Conservation (phyloP, 1,139 yeast species). For the Geotrichum fermentans region DNA sequence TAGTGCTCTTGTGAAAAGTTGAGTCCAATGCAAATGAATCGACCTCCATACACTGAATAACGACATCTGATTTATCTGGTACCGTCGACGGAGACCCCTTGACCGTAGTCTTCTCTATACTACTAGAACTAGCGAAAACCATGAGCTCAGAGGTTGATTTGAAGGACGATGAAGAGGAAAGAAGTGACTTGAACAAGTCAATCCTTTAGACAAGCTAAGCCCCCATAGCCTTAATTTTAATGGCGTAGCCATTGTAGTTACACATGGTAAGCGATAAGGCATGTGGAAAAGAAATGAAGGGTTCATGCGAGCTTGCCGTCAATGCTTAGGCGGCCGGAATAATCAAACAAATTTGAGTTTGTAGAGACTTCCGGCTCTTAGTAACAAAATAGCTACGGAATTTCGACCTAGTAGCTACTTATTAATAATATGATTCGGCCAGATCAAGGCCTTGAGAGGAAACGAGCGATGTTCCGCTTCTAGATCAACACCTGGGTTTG, state of each 20-base stretch:
- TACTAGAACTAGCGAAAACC: not conserved
- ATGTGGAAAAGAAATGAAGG: not conserved
- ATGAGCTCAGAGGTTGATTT: not conserved
- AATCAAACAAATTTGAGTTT: not conserved
- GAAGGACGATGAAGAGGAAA: not conserved
- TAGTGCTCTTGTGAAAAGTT: constrained; percentile 3
- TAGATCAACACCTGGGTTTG: too few species aligned
- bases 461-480: too few species aligned
- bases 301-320: not conserved
- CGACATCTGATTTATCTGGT: constrained; percentile 3
- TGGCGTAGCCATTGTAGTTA: too few species aligned
- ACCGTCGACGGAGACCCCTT: not conserved
- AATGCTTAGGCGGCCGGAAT: not conserved
- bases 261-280: not conserved
- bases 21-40: not conserved
- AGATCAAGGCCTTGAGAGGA: too few species aligned
- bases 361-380: too few species aligned
- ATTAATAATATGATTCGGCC: too few species aligned
- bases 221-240: too few species aligned
- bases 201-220: not conserved
- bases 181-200: not conserved
- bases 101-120: not conserved
- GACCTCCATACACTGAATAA: constrained; percentile 15
- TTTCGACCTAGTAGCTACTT: too few species aligned
- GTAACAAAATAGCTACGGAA: too few species aligned